Base-by-base conservation (phyloP, 768 basidiomycete genomes). In the Leccinum variicolor region DNA sequence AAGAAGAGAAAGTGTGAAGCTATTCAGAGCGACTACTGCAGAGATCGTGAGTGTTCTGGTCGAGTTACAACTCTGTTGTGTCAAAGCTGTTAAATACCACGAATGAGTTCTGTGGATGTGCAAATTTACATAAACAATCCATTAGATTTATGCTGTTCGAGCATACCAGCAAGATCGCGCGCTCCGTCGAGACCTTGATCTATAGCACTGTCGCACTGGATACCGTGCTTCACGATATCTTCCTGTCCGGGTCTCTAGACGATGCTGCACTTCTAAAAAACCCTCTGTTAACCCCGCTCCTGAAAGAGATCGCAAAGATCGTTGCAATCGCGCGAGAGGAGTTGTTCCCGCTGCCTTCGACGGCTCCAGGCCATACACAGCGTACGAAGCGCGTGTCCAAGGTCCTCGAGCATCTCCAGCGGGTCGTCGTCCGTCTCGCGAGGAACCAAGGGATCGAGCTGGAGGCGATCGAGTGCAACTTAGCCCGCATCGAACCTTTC, bases 301-400 rank as follows among this genome's bases (percentile, higher is more conserved):
- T 57, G 25, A 50, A 57, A 49, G 34, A 26, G 13, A 4, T 54
- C 2, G 7, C 55, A 51, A 31, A 26, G 13, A 8, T 55, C 3
- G 7, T 60, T 17, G 41, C 29, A 3, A 54, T 15, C 11, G 39
- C 31, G 8, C 50, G 29, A 4, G 57, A 63, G 9, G 53, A 66
- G 52, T 23, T 60, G 14, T 58, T 63, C 28, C 56, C 61, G 6
- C 19, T 54, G 2, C 61, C 61, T 29, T 50, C 47, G 19, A 52
- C 36, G 3, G 56, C 56, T 7, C 64, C 45, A 3, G 61, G 64
- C n/a, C 64, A 66, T 21, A 46, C 52, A 4, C 23, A 45, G 10
- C 60, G 55, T 11, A 45, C 3, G 13, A 48, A 46, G 21, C 43
- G 19, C 6, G 47, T 54, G 25, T 52, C 54, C 4, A 11, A 14